A percentile compares a stretch with the other conserved stretches of the same genome.
These are phyloP conservation scores for Marsdenia floribunda DNA, from an alignment of 257 asterid species.

Conservation along the genomic window DNA sequence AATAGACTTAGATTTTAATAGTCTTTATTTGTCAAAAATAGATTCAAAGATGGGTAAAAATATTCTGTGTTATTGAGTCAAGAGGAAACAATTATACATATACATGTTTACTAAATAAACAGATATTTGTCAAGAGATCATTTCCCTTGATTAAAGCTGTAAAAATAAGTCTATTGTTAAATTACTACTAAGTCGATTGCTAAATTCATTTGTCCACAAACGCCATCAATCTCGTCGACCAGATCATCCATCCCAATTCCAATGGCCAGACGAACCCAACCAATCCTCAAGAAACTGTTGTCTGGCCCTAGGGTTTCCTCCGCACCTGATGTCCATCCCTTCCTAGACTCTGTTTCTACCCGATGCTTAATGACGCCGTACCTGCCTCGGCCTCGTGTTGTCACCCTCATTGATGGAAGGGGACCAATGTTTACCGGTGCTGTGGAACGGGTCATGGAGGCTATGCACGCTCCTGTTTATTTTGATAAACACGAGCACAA, in stretches of 20 bases:
- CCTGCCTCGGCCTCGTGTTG: conserved; percentile 90
- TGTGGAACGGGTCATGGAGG: conserved; percentile 94
- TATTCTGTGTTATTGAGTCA: too few relatives aligned
- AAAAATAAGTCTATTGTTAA: too few relatives aligned
- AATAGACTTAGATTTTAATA: too few relatives aligned
- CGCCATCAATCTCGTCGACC: background rate
- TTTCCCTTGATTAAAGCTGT: too few relatives aligned
- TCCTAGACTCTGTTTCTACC: conserved; percentile 14
- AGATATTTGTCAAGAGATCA: too few relatives aligned
- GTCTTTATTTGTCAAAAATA: too few relatives aligned
- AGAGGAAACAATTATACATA: too few relatives aligned
- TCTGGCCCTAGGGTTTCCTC: background rate
- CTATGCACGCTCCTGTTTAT: conserved; percentile 92
- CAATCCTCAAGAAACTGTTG: conserved; percentile 35
- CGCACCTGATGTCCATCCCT: background rate
- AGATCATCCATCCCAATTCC: background rate
- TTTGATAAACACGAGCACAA: conserved; percentile 80
- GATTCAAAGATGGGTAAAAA: too few relatives aligned
- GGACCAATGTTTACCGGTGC: conserved; percentile 96
- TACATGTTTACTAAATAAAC: too few relatives aligned
- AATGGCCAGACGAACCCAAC: conserved; percentile 41
- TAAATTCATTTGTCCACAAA: too few relatives aligned
- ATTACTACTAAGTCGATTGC: too few relatives aligned
- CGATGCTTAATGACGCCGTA: conserved; percentile 95
- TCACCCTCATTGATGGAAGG: conserved; percentile 88